Conservation (phyloP, 495 filamentous ascomycete genomes). For the Penicillium subrubescens region DNA sequence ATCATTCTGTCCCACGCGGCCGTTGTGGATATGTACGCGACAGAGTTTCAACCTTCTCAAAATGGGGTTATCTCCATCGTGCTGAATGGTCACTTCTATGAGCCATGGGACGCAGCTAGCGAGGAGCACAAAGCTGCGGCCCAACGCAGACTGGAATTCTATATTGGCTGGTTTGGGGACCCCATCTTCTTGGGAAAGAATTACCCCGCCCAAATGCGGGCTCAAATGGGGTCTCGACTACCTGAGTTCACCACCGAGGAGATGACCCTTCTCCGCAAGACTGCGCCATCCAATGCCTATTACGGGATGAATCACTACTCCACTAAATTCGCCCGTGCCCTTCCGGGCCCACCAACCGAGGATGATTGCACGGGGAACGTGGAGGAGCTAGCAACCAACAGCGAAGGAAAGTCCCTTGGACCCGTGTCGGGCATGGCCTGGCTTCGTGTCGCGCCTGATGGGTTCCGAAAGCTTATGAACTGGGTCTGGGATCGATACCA, state of each 20-base stretch:
- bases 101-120: slow-evolving; percentile 36
- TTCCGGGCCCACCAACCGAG: slow-evolving; percentile 32
- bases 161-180: slow-evolving; percentile 57
- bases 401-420: slow-evolving; percentile 61
- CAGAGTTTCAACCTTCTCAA: slow-evolving; percentile 33
- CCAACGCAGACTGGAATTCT: slow-evolving; percentile 42
- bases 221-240: slow-evolving; percentile 63
- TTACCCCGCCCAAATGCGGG: slow-evolving; percentile 66
- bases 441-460: slow-evolving; percentile 59
- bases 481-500: slow-evolving; percentile 71
- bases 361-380: slow-evolving; percentile 69
- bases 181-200: slow-evolving; percentile 65
- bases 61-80: slow-evolving; percentile 22
- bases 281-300: slow-evolving; percentile 63
- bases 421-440: slow-evolving; percentile 67
- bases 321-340: slow-evolving; percentile 62
- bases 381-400: slow-evolving; percentile 58
- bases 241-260: slow-evolving; percentile 62
- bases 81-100: slow-evolving; percentile 51
- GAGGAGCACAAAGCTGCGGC: slow-evolving; percentile 32
- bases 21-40: slow-evolving; percentile 37
- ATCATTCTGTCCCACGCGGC: slow-evolving; percentile 38
- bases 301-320: slow-evolving; percentile 80
- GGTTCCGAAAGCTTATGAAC: slow-evolving; percentile 67
- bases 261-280: slow-evolving; percentile 51